Conservation (phyloP, 805 yeast species). For the Yarrowia sp. region DNA sequence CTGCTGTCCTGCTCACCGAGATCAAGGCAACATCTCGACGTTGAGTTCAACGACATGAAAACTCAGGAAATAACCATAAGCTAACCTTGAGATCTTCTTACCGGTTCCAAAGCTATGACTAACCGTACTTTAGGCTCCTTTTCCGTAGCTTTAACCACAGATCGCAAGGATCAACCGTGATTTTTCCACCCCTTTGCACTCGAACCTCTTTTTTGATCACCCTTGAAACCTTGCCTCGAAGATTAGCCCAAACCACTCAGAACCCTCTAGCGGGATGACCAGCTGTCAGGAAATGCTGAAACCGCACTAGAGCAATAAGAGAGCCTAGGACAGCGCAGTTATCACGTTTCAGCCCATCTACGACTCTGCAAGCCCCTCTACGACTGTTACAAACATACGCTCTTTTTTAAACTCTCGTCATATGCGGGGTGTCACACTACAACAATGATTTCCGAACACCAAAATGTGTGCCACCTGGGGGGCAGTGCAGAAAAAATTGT, state of each 20-base stretch:
- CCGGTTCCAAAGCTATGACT: neutral
- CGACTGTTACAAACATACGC: neutral
- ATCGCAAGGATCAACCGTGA: neutral
- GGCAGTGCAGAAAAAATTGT: conserved; percentile 4
- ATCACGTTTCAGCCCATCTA: too few species aligned
- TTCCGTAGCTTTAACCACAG: neutral
- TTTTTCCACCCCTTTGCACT: neutral
- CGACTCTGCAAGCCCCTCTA: too few species aligned
- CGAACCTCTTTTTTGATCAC: neutral
- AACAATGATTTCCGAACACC: neutral
- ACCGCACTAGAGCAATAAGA: too few species aligned
- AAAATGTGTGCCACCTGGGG: conserved; percentile 5
- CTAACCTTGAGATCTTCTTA: neutral
- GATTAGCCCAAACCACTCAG: too few species aligned
- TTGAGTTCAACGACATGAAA: too few species aligned
- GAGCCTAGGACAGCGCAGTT: too few species aligned
- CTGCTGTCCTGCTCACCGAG: too few species aligned
- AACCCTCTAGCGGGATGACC: too few species aligned
- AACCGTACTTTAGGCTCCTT: neutral
- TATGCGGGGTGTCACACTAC: conserved; percentile 3
- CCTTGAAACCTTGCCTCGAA: too few species aligned
- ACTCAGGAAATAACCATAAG: neutral
- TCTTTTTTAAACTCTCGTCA: neutral
- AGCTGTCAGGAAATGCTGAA: too few species aligned
- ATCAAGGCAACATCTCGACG: too few species aligned